Conservation (phyloP, 2,329 filamentous ascomycete genomes). For the Ascomycota sp. region DNA sequence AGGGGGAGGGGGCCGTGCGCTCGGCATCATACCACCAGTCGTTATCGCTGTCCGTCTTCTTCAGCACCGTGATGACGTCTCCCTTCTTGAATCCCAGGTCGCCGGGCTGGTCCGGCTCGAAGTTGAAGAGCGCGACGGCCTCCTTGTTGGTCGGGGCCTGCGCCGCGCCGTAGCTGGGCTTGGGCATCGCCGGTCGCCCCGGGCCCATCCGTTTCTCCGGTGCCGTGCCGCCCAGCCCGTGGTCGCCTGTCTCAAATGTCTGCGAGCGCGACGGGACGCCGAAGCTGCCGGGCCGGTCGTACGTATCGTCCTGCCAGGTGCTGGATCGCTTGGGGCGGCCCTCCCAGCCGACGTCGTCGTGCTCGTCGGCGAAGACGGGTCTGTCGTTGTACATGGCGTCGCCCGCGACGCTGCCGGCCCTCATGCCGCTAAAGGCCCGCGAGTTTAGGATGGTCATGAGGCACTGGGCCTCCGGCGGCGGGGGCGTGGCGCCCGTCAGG, state of each 20-base stretch:
- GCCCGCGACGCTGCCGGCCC: constrained; percentile 19
- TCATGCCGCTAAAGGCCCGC: constrained; percentile 55
- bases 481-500: constrained; percentile 54
- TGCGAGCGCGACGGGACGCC: neutral
- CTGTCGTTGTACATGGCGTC: constrained; percentile 82
- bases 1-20: neutral
- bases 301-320: neutral
- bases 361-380: constrained; percentile 67
- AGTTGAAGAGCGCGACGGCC: constrained; percentile 79
- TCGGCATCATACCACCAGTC: constrained; percentile 67
- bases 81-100: constrained; percentile 95
- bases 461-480: constrained; percentile 65
- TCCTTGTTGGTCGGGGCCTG: constrained; percentile 43
- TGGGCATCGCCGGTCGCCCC: constrained; percentile 65
- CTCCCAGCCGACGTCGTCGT: constrained; percentile 73
- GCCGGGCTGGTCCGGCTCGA: constrained; percentile 81
- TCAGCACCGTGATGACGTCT: constrained; percentile 82
- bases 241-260: no score
- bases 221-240: no score
- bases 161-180: constrained; percentile 53
- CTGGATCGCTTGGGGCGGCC: constrained; percentile 38
- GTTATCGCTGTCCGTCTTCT: constrained; percentile 81
- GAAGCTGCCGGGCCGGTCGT: neutral
- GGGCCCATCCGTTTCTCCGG: constrained; percentile 39
- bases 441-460: constrained; percentile 74